Base-by-base conservation (phyloP, 495 filamentous ascomycete genomes). In the Parachaetomium inaequale region DNA sequence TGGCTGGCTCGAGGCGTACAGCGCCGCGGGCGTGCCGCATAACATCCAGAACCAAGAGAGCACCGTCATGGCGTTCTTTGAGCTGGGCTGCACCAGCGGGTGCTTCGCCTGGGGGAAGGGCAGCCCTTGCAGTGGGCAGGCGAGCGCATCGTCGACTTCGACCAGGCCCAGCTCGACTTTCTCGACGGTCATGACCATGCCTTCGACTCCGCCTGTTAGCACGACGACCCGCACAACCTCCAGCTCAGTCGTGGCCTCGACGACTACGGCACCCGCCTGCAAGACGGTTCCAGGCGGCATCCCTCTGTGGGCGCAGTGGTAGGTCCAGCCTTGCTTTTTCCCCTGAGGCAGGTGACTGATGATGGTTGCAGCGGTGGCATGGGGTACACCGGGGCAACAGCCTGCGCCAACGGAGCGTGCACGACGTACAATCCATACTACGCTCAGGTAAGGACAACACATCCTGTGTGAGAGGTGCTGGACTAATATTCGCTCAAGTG, bases 11-110 rank as follows among this genome's bases (percentile, higher is more conserved):
- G 71, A 81, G 61, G 83, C 81, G 0, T 80, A 78, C 31, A 79
- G 75, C 36, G 82, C 81, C 4, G 67, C 57, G 3, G 80, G 79
- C 15, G 82, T 84, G 2, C 70, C 75, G 7, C 82, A 85, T 66
- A 71, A 77, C 59, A 78, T 84, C 55, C 75, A 71, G 56, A 79
- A 80, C 17, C 76, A 82, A 63, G 80, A 78, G 58, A 66, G 70
- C 15, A 72, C 71, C 3, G 80, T 78, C n/a, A 68, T 84, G 71
- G 68, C 74, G 15, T 84, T 81, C 74, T 84, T 84, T 67, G 74
- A 76, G 58, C 65, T 80, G 34, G 63, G 67, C 15, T 75, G 75
- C 56, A 72, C 62, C 7, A 36, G 42, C 10, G 65, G 50, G 4
- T 78, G 75, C 61, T 80, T 80, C 32, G 58, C 58, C 53, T 78